Percentiles rank a stretch among this genome's conserved stretches.
Conservation (phyloP, 331 rosid genomes). For the Rhamnella rubrinervis region DNA sequence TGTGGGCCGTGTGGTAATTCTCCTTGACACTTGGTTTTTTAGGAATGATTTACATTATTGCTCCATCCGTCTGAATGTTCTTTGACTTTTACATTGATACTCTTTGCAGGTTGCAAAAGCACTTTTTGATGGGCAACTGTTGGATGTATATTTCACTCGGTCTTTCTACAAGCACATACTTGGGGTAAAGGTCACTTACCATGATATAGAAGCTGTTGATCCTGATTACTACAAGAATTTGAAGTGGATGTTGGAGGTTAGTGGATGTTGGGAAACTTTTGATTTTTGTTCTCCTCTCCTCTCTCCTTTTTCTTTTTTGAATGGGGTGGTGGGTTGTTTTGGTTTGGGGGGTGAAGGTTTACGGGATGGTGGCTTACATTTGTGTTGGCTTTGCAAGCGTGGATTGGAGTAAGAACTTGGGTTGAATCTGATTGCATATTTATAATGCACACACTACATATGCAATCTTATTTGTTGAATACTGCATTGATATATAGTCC, state of each 20-base stretch:
- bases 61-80: neutral
- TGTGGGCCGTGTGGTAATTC: slow-evolving; percentile 97
- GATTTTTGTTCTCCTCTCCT: neutral
- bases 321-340: neutral
- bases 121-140: slow-evolving; percentile 90
- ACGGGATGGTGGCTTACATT: too few relatives aligned
- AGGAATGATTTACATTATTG: slow-evolving; percentile 3
- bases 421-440: neutral
- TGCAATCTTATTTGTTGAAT: neutral
- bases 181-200: slow-evolving; percentile 96
- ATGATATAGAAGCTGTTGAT: slow-evolving; percentile 99
- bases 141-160: slow-evolving; percentile 98
- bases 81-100: slow-evolving; percentile 16
- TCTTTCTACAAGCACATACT: slow-evolving; percentile 99
- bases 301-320: too few relatives aligned
- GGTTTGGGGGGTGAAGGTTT: too few relatives aligned
- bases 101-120: slow-evolving; percentile 92
- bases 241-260: slow-evolving; percentile 99
- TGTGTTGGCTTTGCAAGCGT: too few relatives aligned
- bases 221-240: slow-evolving; percentile 97
- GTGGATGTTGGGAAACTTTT: slow-evolving; percentile 16
- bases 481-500: slow-evolving; percentile 6
- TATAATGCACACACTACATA: neutral
- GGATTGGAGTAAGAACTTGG: too few relatives aligned
- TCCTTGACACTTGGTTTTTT: slow-evolving; percentile 4